Evolutionary conservation across 306 rosid genomes (phyloP).

Genomic region (Dryas drummondii): DNA sequence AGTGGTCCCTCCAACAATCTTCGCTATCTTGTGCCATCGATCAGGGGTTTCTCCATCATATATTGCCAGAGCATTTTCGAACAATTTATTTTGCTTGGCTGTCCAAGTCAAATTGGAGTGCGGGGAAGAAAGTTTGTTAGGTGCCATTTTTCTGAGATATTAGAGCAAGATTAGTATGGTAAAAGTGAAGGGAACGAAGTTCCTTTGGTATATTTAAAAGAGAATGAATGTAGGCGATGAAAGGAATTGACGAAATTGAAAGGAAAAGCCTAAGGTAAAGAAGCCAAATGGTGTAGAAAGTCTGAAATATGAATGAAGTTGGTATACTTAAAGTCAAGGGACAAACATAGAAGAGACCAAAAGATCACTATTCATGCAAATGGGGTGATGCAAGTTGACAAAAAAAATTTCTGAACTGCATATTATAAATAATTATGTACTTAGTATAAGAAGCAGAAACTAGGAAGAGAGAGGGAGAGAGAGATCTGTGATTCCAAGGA

Average conservation of each 20-base stretch:
- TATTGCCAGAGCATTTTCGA: constrained; percentile 67
- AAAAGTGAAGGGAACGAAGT: constrained; percentile 10
- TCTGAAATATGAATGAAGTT: constrained; percentile 23
- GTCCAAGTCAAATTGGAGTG: constrained; percentile 46
- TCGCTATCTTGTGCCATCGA: constrained; percentile 64
- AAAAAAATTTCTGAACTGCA: constrained; percentile 15
- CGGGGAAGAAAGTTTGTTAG: constrained; percentile 32
- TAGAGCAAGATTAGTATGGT: constrained; percentile 20
- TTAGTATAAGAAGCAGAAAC: constrained; percentile 22
- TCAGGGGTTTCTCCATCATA: constrained; percentile 58
- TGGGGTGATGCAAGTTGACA: constrained; percentile 29
- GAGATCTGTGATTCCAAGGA: constrained; percentile 17
- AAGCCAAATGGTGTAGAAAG: constrained; percentile 28
- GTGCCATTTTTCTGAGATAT: constrained; percentile 43
- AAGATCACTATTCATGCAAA: constrained; percentile 30
- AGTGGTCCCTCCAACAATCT: constrained; percentile 56
- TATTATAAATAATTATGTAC: constrained; percentile 13
- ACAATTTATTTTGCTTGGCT: constrained; percentile 50
- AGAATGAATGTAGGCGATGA: constrained; percentile 28
- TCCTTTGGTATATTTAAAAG: constrained; percentile 1
- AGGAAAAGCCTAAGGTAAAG: neutral
- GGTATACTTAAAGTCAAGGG: constrained; percentile 29
- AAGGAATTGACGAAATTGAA: constrained; percentile 10
- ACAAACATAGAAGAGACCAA: constrained; percentile 28
- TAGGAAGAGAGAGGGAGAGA: constrained; percentile 14